Base-by-base conservation (phyloP, 176 grass and related monocot species). In the Eleusine coracana region DNA sequence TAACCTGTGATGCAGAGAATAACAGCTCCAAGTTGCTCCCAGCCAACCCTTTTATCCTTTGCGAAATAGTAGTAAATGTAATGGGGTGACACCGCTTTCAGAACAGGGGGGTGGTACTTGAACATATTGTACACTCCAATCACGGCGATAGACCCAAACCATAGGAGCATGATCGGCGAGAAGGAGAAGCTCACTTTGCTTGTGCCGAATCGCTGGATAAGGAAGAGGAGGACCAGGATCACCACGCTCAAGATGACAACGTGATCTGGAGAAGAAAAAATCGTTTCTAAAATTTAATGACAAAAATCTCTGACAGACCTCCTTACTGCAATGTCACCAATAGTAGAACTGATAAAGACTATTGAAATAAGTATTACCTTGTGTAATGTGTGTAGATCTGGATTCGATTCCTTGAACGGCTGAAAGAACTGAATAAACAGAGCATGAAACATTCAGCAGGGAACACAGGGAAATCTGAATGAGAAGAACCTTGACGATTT, bases 391-490 rank as follows among this genome's bases (percentile, higher is more conserved):
- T 0, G 80, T 13, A 0, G 92, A 94, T 78, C 86, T 91, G 16
- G 86, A 87, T 65, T 94, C 89, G 74, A 91, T 87, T 62, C 89
- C 92, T 70, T 94, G 89, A n/a, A 91, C 89, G 2, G 92, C 89
- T 38, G 89, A 94, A 75, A 94, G 89, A 84, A 94, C 89, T 91
- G 76, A 28, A 82, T 28, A 76, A 58, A 52, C 18, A 78, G 40
- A 61, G n/a, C 28, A 23, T 3, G 21, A 13, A 29, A 25, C 27
- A 42, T 61, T 28, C 41, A 17, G 41, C 14, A 52, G 50, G 50
- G 50, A 4, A 52, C 13, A 12, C 14, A 52, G 50, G 41, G 2
- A 7, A 6, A 61, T 59, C 38, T 37, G 11, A 38, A 67, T 50
- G 25, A 34, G 2, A 16, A 16, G 31, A 34, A 34, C 2, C 31